Conservation (phyloP, 2,329 filamentous ascomycete genomes). For the Fusarium tjaetaba region DNA sequence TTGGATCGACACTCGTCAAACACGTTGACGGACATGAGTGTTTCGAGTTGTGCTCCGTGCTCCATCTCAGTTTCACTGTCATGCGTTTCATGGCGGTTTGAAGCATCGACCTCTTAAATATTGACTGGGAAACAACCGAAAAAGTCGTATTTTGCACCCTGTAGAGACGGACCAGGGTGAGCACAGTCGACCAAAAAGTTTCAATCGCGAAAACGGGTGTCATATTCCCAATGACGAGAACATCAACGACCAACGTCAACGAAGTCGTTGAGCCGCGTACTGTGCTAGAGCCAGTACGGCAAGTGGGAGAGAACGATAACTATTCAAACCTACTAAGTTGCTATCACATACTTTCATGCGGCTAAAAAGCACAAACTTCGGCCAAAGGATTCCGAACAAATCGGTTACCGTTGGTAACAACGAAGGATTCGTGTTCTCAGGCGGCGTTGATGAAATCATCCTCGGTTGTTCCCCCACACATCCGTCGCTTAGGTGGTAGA, state of each 20-base stretch:
- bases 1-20: conserved; percentile 36
- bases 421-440: conserved; percentile 19
- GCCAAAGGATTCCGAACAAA: conserved; percentile 13
- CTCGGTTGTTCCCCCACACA: conserved; percentile 34
- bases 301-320: conserved; percentile 5
- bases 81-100: conserved; percentile 35
- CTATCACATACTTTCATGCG: not conserved
- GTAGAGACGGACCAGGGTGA: not conserved
- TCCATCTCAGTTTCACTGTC: conserved; percentile 28
- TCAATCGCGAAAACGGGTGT: not conserved
- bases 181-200: conserved; percentile 1
- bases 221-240: not conserved
- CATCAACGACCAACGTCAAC: not conserved
- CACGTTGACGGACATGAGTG: conserved; percentile 17
- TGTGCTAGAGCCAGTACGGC: not conserved
- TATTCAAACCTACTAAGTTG: not conserved
- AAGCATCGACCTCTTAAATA: conserved; percentile 16
- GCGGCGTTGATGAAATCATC: conserved; percentile 8
- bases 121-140: conserved; percentile 32
- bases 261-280: not conserved
- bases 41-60: conserved; percentile 31
- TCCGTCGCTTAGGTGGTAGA: conserved; percentile 14
- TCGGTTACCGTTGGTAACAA: conserved; percentile 18
- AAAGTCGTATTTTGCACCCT: not conserved
- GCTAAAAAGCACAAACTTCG: conserved; percentile 8